Base-by-base conservation (phyloP, 2,329 filamentous ascomycete genomes). In the Diplocarpon mali region DNA sequence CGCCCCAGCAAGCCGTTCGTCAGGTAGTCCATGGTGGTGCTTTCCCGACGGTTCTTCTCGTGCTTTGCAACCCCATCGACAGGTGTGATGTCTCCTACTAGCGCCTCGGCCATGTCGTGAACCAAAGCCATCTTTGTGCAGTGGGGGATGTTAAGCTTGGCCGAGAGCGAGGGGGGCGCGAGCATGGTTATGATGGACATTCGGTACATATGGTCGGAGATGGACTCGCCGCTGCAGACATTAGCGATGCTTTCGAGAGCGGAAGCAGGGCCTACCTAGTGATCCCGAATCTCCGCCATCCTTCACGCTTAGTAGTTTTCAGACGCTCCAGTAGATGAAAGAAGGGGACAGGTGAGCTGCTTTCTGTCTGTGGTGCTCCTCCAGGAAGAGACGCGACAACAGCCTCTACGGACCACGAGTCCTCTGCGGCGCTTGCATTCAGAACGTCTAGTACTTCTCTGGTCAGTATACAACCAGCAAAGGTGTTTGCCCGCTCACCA, bases 161-260 rank as follows among this genome's bases (percentile, higher is more conserved):
- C 67, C 2, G 79, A 72, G 10, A 95, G 76, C 1, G 82, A 67
- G 0, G 85, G 73, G 1, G 92, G 90, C 2, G 87, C 88, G 53
- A 95, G 77, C 80, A 98, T 85, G 52, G 86, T 88, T 64, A 98
- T 87, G 55, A 98, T 76, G 40, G 89, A 87, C 92, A 98, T 98
- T 67, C 92, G 88, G 68, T 96, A 98, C 92, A 98, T 98, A 73
- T 98, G 92, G 68, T 98, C 92, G 43, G 86, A 76, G 61, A 98
- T 95, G 2, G 87, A 94, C 66, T 98, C 92, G 62, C 86, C 84
- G 46, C 74, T 80, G 51, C 5, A 15, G 8, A 15, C 31, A 27
- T 67, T 20, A 50, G 40, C 42, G 32, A 34, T n/a, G 13, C 13
- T 24, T n/a, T 14, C 10, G 1, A 27, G 9, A n/a, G 30, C 10